These are phyloP conservation scores for Pistacia integerrima DNA, from an alignment of 345 rosid species.

Conservation along the genomic window DNA sequence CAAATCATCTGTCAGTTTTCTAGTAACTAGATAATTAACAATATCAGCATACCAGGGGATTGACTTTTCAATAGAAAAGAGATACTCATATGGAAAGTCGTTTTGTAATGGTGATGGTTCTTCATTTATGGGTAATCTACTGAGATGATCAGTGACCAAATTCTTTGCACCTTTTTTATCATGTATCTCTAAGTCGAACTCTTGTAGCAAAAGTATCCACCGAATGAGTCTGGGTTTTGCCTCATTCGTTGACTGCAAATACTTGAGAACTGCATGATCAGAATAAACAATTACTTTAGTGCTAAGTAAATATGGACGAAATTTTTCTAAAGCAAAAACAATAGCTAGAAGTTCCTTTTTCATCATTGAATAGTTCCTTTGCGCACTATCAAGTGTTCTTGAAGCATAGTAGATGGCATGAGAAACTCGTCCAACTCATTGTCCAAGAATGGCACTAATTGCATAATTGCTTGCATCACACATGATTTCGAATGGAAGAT, in stretches of 20 bases:
- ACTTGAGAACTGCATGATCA: background rate
- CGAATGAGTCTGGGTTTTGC: background rate
- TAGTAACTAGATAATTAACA: background rate
- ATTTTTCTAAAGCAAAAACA: background rate
- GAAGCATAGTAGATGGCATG: background rate
- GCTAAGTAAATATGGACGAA: background rate
- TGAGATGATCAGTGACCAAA: background rate
- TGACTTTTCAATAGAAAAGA: background rate
- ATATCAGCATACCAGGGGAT: background rate
- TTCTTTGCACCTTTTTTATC: background rate
- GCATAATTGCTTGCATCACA: background rate
- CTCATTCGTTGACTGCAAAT: background rate
- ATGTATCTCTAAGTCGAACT: background rate
- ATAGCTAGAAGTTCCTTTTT: background rate
- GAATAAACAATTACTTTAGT: background rate
- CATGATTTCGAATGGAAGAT: background rate
- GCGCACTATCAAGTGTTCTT: background rate
- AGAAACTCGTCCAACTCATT: background rate
- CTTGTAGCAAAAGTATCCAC: background rate
- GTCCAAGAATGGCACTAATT: background rate
- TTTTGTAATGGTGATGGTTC: background rate
- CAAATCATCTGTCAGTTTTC: background rate
- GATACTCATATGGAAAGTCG: background rate
- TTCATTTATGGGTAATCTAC: background rate
- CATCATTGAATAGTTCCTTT: background rate